Conservation (phyloP, 2,329 filamentous ascomycete species). For the Colletotrichum tanaceti region DNA sequence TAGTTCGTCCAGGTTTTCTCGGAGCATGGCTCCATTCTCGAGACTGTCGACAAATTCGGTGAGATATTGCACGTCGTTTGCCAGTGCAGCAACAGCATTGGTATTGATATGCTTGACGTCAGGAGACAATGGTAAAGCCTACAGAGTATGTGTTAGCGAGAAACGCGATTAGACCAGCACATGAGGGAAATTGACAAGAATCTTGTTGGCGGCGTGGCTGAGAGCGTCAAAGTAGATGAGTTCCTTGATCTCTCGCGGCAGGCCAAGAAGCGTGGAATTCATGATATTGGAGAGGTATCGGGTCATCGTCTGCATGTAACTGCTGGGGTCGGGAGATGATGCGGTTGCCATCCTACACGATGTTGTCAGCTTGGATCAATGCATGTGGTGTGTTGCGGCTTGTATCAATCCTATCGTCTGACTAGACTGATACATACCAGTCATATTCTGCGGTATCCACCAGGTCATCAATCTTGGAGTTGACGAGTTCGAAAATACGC, state of each 20-base stretch:
- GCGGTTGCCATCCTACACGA: conserved; percentile 63
- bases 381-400: no score
- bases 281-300: conserved; percentile 95
- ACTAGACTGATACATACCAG: conserved; percentile 65
- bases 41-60: conserved; percentile 87
- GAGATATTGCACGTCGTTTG: conserved; percentile 85
- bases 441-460: conserved; percentile 98
- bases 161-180: neutral
- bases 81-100: conserved; percentile 82
- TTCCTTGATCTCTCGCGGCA: conserved; percentile 97
- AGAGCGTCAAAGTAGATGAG: conserved; percentile 98
- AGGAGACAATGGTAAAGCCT: conserved; percentile 80
- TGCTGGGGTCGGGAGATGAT: conserved; percentile 79
- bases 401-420: neutral
- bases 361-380: conserved; percentile 15
- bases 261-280: conserved; percentile 89
- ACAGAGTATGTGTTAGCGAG: neutral
- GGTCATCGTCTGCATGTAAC: conserved; percentile 95
- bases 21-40: conserved; percentile 84
- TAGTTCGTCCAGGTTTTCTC: conserved; percentile 90
- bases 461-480: conserved; percentile 97
- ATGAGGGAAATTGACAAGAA: conserved; percentile 67
- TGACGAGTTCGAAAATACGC: conserved; percentile 97
- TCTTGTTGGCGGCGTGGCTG: conserved; percentile 87
- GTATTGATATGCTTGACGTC: conserved; percentile 89